Evolutionary conservation across 1,284 basidiomycete genomes (phyloP).

Genomic region (Marasmius oreades): DNA sequence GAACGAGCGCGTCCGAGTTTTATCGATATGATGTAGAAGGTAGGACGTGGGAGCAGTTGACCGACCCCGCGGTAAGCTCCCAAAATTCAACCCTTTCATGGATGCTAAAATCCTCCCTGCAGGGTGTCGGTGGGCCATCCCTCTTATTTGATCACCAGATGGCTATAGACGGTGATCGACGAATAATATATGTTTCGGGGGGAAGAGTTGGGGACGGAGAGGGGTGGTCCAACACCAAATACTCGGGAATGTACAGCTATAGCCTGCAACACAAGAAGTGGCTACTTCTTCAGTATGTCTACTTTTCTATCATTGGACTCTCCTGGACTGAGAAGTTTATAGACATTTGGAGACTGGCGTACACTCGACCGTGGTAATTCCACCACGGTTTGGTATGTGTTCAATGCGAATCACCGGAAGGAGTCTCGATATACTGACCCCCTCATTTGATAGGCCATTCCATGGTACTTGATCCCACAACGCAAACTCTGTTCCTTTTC

Average conservation of each 20-base stretch:
- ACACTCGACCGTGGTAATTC: constrained; percentile 35
- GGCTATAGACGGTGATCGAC: constrained; percentile 68
- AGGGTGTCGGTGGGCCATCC: constrained; percentile 52
- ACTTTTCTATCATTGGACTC: constrained; percentile 4
- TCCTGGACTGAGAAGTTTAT: constrained; percentile 6
- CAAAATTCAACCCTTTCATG: background rate
- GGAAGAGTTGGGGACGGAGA: constrained; percentile 70
- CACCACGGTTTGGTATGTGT: constrained; percentile 56
- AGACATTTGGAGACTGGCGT: constrained; percentile 32
- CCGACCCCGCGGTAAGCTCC: constrained; percentile 43
- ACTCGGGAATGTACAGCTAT: constrained; percentile 70
- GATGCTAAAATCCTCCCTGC: background rate
- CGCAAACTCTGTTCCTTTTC: constrained; percentile 62
- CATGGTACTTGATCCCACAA: constrained; percentile 65
- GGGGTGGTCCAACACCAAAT: constrained; percentile 45
- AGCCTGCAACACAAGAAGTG: constrained; percentile 59
- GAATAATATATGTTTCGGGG: constrained; percentile 76
- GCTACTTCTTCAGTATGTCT: constrained; percentile 59
- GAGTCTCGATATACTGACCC: constrained; percentile 3
- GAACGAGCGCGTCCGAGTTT: constrained; percentile 48
- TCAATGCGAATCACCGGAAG: background rate
- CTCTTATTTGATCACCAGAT: constrained; percentile 82
- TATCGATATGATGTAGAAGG: constrained; percentile 44
- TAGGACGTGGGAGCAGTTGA: background rate
- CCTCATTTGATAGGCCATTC: constrained; percentile 52